Base-by-base conservation (phyloP, 345 rosid genomes). In the Rubroshorea leprosula region DNA sequence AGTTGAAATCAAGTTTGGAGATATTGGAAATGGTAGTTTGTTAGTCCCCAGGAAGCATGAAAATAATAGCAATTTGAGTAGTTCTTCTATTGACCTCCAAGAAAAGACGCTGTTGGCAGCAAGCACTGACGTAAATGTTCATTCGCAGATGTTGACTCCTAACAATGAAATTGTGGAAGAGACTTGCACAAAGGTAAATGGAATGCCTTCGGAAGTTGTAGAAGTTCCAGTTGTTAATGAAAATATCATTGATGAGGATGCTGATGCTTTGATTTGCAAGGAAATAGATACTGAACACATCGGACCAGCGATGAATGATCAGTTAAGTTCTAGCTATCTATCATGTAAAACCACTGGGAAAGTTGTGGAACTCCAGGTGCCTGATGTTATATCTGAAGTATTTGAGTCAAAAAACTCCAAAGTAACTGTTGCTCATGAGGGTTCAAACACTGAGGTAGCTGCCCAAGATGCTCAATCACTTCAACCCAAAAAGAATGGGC, bases 1-100 rank as follows among this genome's bases (percentile, higher is more conserved):
- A 61, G 54, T 54, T 63, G 82, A 55, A 67, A 66, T 70, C 49
- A 76, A 51, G 68, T 74, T 69, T 43, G 69, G 65, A 53, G 64
- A 68, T 63, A 65, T 68, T 29, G 64, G 64, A 50, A 57, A 67
- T 12, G 64, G 54, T 56, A 68, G 54, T 55, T 57, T 73, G 23
- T 41, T 58, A 54, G 70, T 41, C 54, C 60, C 66, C 57, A 55
- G 41, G 54, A 76, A 73, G 49, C 62, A 27, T 45, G 74, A 66
- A 24, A 66, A 57, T 48, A 57, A 29, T 49, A 66, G 69, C 44
- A 53, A 51, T 69, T 52, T 68, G 35, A 8, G 39, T 46, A 39
- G 43, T 58, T 55, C 70, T 60, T 63, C 77, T 54, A 63, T 54
- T 26, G 31, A 66, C 18, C 19, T 60, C 23, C 67, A 39, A 20